Conservation (phyloP, 768 basidiomycete genomes). For the Tricholoma sp. region DNA sequence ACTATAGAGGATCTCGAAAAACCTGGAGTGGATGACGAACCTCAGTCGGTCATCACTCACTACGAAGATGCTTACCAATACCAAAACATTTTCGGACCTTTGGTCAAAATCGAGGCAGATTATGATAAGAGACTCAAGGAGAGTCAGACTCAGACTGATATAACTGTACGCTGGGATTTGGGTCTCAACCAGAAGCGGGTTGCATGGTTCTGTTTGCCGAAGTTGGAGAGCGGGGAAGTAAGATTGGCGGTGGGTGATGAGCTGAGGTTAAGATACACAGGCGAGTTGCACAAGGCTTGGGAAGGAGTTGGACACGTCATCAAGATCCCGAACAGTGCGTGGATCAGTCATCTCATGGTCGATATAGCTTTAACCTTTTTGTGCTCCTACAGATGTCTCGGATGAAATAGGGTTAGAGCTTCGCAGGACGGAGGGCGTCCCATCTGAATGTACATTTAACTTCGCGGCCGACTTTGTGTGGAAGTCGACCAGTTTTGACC, state of each 20-base stretch:
- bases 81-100: conserved; percentile 98
- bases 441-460: conserved; percentile 88
- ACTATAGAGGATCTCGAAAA: conserved; percentile 97
- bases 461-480: conserved; percentile 99
- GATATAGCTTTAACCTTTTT: not conserved
- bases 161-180: conserved; percentile 94
- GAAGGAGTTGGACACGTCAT: conserved; percentile 98
- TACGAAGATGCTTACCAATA: conserved; percentile 99
- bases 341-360: not conserved
- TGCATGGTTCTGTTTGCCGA: conserved; percentile 97
- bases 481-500: conserved; percentile 99
- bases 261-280: conserved; percentile 81
- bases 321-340: conserved; percentile 97
- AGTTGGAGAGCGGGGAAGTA: conserved; percentile 97
- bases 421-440: conserved; percentile 85
- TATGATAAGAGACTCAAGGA: conserved; percentile 98
- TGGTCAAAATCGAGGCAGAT: conserved; percentile 99
- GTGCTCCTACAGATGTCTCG: conserved; percentile 70
- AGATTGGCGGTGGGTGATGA: conserved; percentile 96
- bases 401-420: conserved; percentile 97
- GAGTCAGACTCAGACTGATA: conserved; percentile 96
- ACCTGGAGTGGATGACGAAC: conserved; percentile 96
- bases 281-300: conserved; percentile 90
- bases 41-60: conserved; percentile 81
- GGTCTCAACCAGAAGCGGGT: conserved; percentile 98